Evolutionary conservation across 257 asterid genomes (phyloP), one percentile per base, ranked within the genome.

Genomic region (Agastache rugosa): DNA sequence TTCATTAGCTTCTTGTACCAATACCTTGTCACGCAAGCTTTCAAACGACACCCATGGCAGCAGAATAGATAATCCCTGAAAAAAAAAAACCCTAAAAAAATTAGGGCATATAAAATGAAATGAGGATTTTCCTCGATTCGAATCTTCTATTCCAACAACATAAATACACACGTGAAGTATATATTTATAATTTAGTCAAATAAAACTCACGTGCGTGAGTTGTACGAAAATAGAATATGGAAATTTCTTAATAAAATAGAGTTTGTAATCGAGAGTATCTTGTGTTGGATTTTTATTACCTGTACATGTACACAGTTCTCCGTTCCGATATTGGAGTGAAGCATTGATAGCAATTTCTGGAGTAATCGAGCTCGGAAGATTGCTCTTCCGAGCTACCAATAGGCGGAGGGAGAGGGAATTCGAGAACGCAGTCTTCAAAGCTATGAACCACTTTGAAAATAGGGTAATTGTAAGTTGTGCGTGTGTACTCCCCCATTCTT

Each of bases 51-150:
- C 10, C 76, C 72, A 0, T 23, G 14, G 65, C 81, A 54, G 75
- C 87, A 85, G 68, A 69, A 76, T 22, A 29, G 11, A 9, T 69
- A 64, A 12, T 81, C 82, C 70, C 89, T 85, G 67, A 65, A 23
- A 31, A n/a, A 0, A 9, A 34, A 20, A 50, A 25, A 9, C 9
- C 7, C n/a, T 11, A 19, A 9, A 12, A 58, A 37, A n/a, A 12
- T 44, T 44, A 39, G 44, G 12, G 44, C 44, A 39, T 6, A 16
- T 5, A 29, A 11, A 39, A 55, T 25, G 15, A 59, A 27, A 5
- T 4, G 5, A 54, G 61, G 61, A 34, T 54, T 54, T 54, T 19
- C 12, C 23, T 54, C 14, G 10, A 53, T 6, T 35, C 39, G 42
- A 37, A 37, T 37, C 42, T 37, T 37, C 42, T 37, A 37, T 37